Percentiles rank a stretch among this genome's conserved stretches.
Evolutionary conservation across 148 eudicot species (phyloP).

Genomic region (Arctostaphylos glauca): DNA sequence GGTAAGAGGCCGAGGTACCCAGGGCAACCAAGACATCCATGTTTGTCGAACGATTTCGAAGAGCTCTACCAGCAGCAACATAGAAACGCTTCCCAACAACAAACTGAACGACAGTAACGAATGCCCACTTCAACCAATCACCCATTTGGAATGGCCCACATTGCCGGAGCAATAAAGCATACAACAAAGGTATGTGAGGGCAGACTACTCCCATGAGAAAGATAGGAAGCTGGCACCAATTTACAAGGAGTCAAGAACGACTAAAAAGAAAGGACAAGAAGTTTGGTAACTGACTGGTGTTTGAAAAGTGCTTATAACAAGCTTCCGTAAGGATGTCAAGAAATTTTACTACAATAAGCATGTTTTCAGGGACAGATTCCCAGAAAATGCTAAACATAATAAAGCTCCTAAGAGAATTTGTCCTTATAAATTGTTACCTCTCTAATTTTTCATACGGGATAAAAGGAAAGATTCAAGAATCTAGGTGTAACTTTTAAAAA

Average conservation of each 20-base stretch:
- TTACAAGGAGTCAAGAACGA: conserved; percentile 15
- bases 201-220: conserved; percentile 73
- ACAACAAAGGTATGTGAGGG: conserved; percentile 80
- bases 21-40: conserved; percentile 97
- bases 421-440: neutral
- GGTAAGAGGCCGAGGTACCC: conserved; percentile 94
- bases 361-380: neutral
- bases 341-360: neutral
- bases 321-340: conserved; percentile 9
- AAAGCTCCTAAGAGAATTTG: neutral
- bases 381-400: neutral
- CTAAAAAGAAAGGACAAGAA: neutral
- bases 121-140: conserved; percentile 90
- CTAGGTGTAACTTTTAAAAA: neutral
- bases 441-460: neutral
- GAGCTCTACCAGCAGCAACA: conserved; percentile 90
- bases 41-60: conserved; percentile 87
- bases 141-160: conserved; percentile 96
- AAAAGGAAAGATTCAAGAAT: neutral
- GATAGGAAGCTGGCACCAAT: conserved; percentile 67
- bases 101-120: conserved; percentile 85
- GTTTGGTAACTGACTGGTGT: neutral
- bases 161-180: conserved; percentile 75
- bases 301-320: conserved; percentile 6
- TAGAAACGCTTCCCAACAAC: conserved; percentile 92